phyloP scores from a whole-genome alignment of 2,329 filamentous ascomycete species.

The Trichophyton equinum region DNA sequence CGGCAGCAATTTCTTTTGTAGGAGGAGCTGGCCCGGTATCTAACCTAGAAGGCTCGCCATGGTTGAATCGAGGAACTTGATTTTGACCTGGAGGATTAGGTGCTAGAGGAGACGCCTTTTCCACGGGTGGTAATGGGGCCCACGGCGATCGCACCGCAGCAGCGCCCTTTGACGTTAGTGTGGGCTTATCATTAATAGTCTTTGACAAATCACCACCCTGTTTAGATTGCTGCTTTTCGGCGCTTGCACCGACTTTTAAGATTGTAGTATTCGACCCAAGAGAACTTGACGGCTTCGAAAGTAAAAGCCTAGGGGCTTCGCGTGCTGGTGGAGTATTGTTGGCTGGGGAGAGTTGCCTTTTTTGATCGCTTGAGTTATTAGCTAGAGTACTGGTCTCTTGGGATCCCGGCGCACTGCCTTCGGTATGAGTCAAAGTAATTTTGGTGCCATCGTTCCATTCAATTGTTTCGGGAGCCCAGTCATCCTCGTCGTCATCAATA shows the following conservation, averaged over 20 bases:
- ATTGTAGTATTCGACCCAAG: constrained; percentile 39
- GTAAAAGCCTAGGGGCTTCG: constrained; percentile 20
- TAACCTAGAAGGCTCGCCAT: constrained; percentile 44
- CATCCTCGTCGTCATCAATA: constrained; percentile 57
- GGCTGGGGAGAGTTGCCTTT: constrained; percentile 16
- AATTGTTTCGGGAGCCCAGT: constrained; percentile 55
- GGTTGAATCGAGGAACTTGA: constrained; percentile 39
- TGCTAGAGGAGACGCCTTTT: constrained; percentile 59
- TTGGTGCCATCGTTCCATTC: constrained; percentile 60
- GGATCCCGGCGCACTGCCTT: constrained; percentile 17
- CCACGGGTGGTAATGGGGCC: constrained; percentile 74
- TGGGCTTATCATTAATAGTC: constrained; percentile 42
- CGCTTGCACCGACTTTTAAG: constrained; percentile 36
- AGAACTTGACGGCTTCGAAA: constrained; percentile 30
- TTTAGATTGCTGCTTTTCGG: constrained; percentile 34
- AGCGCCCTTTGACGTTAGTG: constrained; percentile 38
- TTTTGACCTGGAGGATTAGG: constrained; percentile 41
- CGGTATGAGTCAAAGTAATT: constrained; percentile 43
- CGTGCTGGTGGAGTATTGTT: constrained; percentile 5
- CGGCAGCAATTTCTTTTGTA: constrained; percentile 77
- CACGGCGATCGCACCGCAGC: constrained; percentile 79
- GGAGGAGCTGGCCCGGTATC: constrained; percentile 43
- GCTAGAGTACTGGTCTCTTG: constrained; percentile 15
- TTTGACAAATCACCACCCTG: constrained; percentile 34
- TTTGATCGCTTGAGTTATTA: not conserved